Evolutionary conservation across 2,329 filamentous ascomycete species (phyloP).

Genomic region (Aspergillus ochraceoroseus): DNA sequence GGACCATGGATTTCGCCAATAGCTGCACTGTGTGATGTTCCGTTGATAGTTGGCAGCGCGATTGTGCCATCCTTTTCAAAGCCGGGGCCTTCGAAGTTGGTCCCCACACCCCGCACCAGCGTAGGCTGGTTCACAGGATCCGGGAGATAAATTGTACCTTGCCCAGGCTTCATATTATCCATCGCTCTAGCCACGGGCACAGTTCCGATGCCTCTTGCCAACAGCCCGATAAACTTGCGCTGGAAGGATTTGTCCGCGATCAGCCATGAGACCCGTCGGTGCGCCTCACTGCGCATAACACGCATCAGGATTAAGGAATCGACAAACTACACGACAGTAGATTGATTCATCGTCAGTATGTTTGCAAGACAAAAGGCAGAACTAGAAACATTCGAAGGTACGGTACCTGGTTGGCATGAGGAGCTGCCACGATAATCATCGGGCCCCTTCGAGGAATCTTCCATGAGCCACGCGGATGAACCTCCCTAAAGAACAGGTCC

Average conservation of each 20-base stretch:
- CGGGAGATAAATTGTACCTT: constrained; percentile 79
- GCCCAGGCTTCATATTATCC: constrained; percentile 74
- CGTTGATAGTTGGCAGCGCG: constrained; percentile 79
- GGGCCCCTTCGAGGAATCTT: constrained; percentile 84
- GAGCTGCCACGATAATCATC: constrained; percentile 90
- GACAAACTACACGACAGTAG: constrained; percentile 65
- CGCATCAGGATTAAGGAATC: constrained; percentile 92
- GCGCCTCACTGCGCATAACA: constrained; percentile 77
- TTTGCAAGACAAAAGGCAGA: neutral
- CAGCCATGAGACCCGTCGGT: constrained; percentile 83
- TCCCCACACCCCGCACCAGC: constrained; percentile 71
- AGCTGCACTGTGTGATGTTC: constrained; percentile 73
- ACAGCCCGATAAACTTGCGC: constrained; percentile 79
- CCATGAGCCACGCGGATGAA: constrained; percentile 92
- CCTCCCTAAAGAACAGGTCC: constrained; percentile 96
- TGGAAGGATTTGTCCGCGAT: constrained; percentile 95
- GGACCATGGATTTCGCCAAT: constrained; percentile 75
- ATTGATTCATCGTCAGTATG: constrained; percentile 3
- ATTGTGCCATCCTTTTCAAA: constrained; percentile 76
- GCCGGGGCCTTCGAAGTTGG: constrained; percentile 69
- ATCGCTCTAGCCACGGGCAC: constrained; percentile 91
- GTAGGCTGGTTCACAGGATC: constrained; percentile 81
- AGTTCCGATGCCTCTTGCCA: constrained; percentile 77
- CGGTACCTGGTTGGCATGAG: constrained; percentile 86
- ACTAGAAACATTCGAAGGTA: neutral